Evolutionary conservation across 2,329 filamentous ascomycete species (phyloP).

Genomic region (Colletotrichum spinosum): DNA sequence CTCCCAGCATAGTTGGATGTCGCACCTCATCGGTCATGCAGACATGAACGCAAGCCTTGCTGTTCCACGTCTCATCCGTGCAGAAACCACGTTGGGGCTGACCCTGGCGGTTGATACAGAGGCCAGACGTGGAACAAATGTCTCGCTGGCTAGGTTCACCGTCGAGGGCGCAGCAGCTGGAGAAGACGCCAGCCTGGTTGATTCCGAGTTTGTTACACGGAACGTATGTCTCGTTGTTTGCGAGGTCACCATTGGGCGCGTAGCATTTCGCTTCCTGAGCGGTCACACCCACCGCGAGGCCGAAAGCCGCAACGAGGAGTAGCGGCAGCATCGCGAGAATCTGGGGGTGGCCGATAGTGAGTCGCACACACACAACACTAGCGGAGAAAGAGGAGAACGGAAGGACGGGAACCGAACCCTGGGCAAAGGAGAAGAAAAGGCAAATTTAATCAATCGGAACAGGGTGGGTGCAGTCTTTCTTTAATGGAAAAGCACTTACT

Average conservation of each 20-base stretch:
- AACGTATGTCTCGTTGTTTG: slow-evolving; percentile 44
- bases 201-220: slow-evolving; percentile 49
- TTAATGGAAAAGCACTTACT: too few relatives aligned
- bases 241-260: slow-evolving; percentile 44
- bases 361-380: too few relatives aligned
- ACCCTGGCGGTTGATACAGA: slow-evolving; percentile 42
- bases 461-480: too few relatives aligned
- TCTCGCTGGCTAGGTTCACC: slow-evolving; percentile 41
- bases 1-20: too few relatives aligned
- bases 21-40: slow-evolving; percentile 41
- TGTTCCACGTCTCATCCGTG: slow-evolving; percentile 47
- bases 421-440: too few relatives aligned
- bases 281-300: neutral
- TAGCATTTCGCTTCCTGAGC: slow-evolving; percentile 40
- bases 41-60: slow-evolving; percentile 45
- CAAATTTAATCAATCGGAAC: too few relatives aligned
- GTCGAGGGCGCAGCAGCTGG: slow-evolving; percentile 46
- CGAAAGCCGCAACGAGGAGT: neutral
- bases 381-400: too few relatives aligned
- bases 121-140: slow-evolving; percentile 43
- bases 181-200: slow-evolving; percentile 43
- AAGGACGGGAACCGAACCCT: too few relatives aligned
- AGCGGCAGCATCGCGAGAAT: too few relatives aligned
- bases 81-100: slow-evolving; percentile 45
- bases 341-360: too few relatives aligned